Evolutionary conservation across 2,329 filamentous ascomycete genomes (phyloP), one percentile per base, ranked within the genome.

Genomic region (Xylariaceae sp.): DNA sequence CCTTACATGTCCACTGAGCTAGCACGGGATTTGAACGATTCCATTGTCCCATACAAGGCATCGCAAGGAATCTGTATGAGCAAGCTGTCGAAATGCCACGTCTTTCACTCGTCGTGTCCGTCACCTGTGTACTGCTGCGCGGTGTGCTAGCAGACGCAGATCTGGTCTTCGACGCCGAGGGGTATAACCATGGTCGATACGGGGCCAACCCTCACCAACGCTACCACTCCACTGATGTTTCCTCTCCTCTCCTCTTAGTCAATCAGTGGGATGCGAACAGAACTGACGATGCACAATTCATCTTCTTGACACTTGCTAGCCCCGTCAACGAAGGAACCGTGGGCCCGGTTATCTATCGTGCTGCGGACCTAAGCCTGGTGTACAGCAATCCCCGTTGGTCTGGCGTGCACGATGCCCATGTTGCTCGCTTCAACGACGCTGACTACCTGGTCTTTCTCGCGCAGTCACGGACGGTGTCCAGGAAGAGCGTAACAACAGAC

Each of bases 21-120:
- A n/a, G n/a, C n/a, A n/a, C n/a, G n/a, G n/a, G n/a, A n/a, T n/a
- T n/a, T n/a, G n/a, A n/a, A n/a, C n/a, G n/a, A n/a, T n/a, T n/a
- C n/a, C n/a, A n/a, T n/a, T n/a, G n/a, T n/a, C n/a, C n/a, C n/a
- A n/a, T n/a, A n/a, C n/a, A n/a, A n/a, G n/a, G n/a, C n/a, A n/a
- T n/a, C n/a, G n/a, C n/a, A n/a, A n/a, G n/a, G n/a, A n/a, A n/a
- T n/a, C n/a, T n/a, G n/a, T n/a, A n/a, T n/a, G n/a, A n/a, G n/a
- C n/a, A n/a, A n/a, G n/a, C n/a, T n/a, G n/a, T n/a, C n/a, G n/a
- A n/a, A 5, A 48, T 48, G 46, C 16, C 12, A 21, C 9, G 57
- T 51, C 16, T 64, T 31, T 3, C 63, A 61, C 44, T 58, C 67
- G 31, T 54, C 60, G 41, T 69, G 66, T 13, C 63, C 59, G 17